Conservation (phyloP, 345 rosid genomes). For the Luvunga scandens region DNA sequence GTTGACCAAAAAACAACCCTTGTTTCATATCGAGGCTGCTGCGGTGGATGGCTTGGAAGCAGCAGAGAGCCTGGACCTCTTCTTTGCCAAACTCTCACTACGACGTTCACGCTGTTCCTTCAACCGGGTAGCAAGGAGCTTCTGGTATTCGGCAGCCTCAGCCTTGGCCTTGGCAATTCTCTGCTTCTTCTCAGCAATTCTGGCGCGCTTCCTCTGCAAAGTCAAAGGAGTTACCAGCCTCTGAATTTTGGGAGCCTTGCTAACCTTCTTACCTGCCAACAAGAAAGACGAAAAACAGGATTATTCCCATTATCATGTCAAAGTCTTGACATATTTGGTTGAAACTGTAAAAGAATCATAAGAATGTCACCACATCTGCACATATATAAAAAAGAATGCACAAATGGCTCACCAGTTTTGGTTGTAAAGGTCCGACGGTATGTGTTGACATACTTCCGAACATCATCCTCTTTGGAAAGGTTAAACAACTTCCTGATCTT, state of each 20-base stretch:
- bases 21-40: neutral
- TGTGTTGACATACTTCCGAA: neutral
- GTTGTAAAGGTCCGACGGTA: neutral
- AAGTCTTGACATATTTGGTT: neutral
- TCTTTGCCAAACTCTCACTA: constrained; percentile 7
- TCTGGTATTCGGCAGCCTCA: neutral
- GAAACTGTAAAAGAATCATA: neutral
- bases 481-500: neutral
- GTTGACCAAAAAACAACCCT: neutral
- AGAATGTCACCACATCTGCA: neutral
- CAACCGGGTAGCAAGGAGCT: constrained; percentile 3
- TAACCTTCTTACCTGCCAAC: neutral
- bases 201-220: neutral
- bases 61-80: constrained; percentile 1
- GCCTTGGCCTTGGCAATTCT: constrained; percentile 9
- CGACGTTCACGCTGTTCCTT: constrained; percentile 4
- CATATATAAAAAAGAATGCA: neutral
- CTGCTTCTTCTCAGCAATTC: constrained; percentile 4
- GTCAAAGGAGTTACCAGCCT: constrained; percentile 1
- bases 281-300: neutral
- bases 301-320: neutral
- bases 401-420: neutral
- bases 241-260: constrained; percentile 9
- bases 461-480: neutral
- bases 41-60: neutral